Percentiles rank a stretch among this genome's conserved stretches.
phyloP scores from a whole-genome alignment of 1,139 yeast species.

The Saccharomyces hybrid region DNA sequence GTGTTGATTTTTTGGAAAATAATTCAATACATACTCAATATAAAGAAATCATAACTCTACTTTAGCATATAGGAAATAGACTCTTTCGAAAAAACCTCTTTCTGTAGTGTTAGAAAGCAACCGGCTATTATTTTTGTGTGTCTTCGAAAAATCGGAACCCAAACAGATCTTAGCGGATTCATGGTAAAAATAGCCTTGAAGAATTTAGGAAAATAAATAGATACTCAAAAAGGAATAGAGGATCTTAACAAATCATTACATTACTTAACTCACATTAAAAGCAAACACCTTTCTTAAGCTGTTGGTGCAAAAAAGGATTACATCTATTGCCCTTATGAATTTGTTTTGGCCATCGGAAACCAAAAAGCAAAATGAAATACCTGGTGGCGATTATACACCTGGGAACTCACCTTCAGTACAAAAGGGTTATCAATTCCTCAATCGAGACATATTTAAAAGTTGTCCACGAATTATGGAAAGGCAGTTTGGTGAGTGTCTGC shows the following conservation, averaged over 20 bases:
- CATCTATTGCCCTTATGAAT: not conserved
- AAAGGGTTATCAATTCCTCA: not conserved
- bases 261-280: not conserved
- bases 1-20: constrained; percentile 37
- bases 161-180: not conserved
- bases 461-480: constrained; percentile 26
- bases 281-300: not conserved
- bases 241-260: not conserved
- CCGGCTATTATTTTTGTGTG: not conserved
- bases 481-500: constrained; percentile 27
- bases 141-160: not conserved
- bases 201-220: not conserved
- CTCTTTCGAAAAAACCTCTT: not conserved
- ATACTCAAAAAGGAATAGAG: not conserved
- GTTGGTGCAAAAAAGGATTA: not conserved
- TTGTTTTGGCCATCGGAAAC: not conserved
- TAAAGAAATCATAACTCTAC: not conserved
- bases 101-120: not conserved
- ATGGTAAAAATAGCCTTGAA: not conserved
- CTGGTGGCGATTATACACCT: not conserved
- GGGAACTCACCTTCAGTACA: constrained; percentile 2
- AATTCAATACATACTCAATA: not conserved
- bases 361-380: constrained; percentile 1
- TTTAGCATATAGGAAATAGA: not conserved
- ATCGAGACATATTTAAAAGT: constrained; percentile 13